Base-by-base conservation (phyloP, 768 basidiomycete genomes). In the Boletus tomentosulus region DNA sequence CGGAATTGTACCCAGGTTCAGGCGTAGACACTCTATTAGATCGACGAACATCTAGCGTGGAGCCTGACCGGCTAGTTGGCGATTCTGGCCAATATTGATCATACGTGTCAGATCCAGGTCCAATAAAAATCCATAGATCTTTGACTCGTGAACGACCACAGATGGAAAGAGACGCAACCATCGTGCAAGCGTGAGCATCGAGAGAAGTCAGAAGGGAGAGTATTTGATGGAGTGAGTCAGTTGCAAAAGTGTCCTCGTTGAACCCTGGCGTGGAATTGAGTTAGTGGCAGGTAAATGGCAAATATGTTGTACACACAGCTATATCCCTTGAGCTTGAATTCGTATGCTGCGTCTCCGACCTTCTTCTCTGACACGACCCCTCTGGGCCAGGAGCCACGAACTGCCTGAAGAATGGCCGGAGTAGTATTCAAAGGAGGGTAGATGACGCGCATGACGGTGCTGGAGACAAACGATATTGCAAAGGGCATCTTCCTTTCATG, bases 311-410 rank as follows among this genome's bases (percentile, higher is more conserved):
- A 71, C 81, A 50, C 65, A 89, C 89, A 88, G 74, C 79, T 84
- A 65, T 90, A 90, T 24, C 88, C 89, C 62, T 87, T 88, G 48
- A 90, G 73, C 68, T 87, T 89, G 71, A 90, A 90, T 66, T 90
- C 88, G 64, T 81, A 90, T 7, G 83, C 80, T 52, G 80, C 80
- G 27, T 85, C 81, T 4, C 80, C 85, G 2, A 89, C 76, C 61
- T 86, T 89, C 74, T 84, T 87, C 68, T 90, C 88, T 1, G 84
- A 82, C 8, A 86, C 81, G 10, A 90, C 86, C 16, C 88, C 89
- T 59, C 87, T 78, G 16, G 88, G 88, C 89, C 88, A 90, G 33
- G 89, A 80, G 22, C 76, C 79, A 53, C 88, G 78, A 19, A 90
- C 86, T 16, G 87, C 85, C 63, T 87, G 84, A n/a, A 90, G 74